Conservation (phyloP, 495 filamentous ascomycete genomes). For the Hypoxylon crocopeplum region DNA sequence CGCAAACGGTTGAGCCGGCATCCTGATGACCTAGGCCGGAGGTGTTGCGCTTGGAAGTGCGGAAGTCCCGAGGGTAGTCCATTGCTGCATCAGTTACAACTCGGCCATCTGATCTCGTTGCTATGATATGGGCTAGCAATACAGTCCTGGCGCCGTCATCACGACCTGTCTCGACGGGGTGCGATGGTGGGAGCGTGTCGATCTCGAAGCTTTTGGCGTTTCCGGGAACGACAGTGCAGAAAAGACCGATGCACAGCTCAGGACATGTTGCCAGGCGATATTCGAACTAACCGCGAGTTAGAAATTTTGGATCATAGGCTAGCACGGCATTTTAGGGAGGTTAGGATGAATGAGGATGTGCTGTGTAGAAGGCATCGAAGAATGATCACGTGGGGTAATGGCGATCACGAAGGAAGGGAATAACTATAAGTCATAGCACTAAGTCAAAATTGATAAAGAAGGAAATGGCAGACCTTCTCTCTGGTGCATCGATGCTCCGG, state of each 20-base stretch:
- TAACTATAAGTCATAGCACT: conserved; percentile 4
- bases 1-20: conserved; percentile 71
- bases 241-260: conserved; percentile 83
- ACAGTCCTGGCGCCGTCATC: conserved; percentile 59
- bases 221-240: conserved; percentile 63
- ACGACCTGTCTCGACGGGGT: conserved; percentile 56
- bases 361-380: neutral
- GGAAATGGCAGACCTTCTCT: conserved; percentile 72
- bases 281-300: conserved; percentile 62
- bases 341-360: neutral
- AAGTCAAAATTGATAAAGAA: conserved; percentile 3
- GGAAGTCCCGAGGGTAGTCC: conserved; percentile 73
- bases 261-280: conserved; percentile 82
- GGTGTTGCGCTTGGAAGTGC: conserved; percentile 39
- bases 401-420: neutral
- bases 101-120: conserved; percentile 67
- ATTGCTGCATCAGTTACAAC: conserved; percentile 79
- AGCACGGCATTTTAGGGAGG: conserved; percentile 2
- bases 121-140: conserved; percentile 83
- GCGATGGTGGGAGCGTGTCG: conserved; percentile 55
- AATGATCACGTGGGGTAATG: neutral
- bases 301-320: neutral
- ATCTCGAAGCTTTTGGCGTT: conserved; percentile 53
- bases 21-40: conserved; percentile 67
- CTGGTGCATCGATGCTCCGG: conserved; percentile 70